These are phyloP conservation scores for Hsuehochloa calcarea DNA, from an alignment of 176 grass and related monocot species.

Conservation along the genomic window DNA sequence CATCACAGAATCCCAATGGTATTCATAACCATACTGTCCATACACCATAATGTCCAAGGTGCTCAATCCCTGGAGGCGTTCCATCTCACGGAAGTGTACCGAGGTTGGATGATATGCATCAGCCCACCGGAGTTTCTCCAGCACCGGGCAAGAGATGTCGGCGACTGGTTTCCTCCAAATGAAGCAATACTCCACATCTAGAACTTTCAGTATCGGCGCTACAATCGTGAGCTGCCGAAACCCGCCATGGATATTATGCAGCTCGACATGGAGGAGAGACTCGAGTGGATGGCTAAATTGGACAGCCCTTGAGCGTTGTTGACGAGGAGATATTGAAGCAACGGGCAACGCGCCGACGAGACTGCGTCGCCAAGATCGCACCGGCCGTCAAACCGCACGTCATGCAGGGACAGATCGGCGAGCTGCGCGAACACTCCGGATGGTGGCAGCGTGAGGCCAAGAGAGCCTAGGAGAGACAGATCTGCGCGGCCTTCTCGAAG, in stretches of 20 bases:
- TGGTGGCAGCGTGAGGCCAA: neutral
- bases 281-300: neutral
- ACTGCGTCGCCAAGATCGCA: neutral
- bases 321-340: neutral
- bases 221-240: neutral
- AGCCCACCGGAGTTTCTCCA: neutral
- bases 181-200: neutral
- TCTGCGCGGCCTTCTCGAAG: neutral
- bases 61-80: neutral
- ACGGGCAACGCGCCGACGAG: neutral
- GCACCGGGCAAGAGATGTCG: neutral
- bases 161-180: neutral
- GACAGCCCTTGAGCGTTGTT: neutral
- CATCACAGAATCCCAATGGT: neutral
- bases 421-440: neutral
- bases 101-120: neutral
- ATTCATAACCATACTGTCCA: neutral
- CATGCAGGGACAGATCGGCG: neutral
- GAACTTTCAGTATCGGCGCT: neutral
- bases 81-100: neutral
- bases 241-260: neutral
- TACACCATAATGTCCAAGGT: neutral
- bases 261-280: neutral
- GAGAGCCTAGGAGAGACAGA: neutral
- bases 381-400: neutral